Conservation (phyloP, 345 rosid species). For the Citrus sp. region DNA sequence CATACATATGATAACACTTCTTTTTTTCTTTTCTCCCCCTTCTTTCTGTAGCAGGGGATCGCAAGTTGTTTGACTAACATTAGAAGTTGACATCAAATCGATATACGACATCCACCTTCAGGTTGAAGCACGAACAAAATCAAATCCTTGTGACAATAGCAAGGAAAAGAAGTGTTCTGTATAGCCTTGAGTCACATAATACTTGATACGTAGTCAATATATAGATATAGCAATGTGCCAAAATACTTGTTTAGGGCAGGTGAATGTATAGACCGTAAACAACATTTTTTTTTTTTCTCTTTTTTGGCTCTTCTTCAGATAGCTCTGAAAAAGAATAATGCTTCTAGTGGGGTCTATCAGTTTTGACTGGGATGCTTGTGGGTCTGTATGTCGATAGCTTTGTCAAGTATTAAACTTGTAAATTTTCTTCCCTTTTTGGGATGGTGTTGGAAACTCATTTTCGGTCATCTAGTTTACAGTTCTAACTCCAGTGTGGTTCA, state of each 20-base stretch:
- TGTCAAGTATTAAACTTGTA: neutral
- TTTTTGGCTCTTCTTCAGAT: neutral
- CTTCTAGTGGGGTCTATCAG: neutral
- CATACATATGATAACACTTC: neutral
- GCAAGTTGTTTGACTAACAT: neutral
- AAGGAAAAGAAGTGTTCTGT: conserved; percentile 5
- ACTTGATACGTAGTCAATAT: neutral
- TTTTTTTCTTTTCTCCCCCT: neutral
- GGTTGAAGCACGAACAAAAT: neutral
- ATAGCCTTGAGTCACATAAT: neutral
- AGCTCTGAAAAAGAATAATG: neutral
- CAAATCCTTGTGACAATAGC: neutral
- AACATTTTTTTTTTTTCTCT: neutral
- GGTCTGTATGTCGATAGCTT: conserved; percentile 3
- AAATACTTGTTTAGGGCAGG: neutral
- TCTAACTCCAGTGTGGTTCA: neutral
- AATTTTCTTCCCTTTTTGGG: neutral
- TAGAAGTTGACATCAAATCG: neutral
- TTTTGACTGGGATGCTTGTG: neutral
- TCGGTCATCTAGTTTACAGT: neutral
- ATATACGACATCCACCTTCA: neutral
- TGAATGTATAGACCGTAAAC: conserved; percentile 4
- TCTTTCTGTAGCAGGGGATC: conserved; percentile 18
- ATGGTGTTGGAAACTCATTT: neutral
- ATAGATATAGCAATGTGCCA: neutral